Evolutionary conservation across 208 protist genomes (phyloP).

Genomic region (Crithidia thermophila): DNA sequence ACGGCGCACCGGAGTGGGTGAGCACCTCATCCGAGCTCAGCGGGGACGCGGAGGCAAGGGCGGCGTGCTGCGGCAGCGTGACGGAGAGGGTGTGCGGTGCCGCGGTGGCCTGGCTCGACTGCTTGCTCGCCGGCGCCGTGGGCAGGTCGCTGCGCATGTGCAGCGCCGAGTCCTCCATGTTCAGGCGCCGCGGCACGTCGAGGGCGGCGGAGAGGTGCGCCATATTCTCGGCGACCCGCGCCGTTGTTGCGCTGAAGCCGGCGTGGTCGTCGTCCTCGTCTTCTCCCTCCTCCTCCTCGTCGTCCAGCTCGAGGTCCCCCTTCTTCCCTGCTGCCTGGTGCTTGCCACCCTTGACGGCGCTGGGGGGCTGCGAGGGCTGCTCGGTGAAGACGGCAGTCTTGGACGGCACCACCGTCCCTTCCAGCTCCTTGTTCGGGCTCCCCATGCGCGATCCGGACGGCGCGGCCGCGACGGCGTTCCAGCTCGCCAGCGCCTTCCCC

Average conservation of each 20-base stretch:
- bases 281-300: neutral
- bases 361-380: neutral
- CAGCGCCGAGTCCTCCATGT: conserved; percentile 13
- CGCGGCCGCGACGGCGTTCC: neutral
- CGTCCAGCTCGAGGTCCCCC: neutral
- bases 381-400: conserved; percentile 1
- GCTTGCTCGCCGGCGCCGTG: neutral
- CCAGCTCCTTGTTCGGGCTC: conserved; percentile 4
- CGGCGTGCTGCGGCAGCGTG: conserved; percentile 8
- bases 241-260: neutral
- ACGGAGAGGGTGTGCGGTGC: conserved; percentile 1
- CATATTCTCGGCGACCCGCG: conserved; percentile 14
- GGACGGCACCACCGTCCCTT: conserved; percentile 7
- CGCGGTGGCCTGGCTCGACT: conserved; percentile 8
- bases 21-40: neutral
- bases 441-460: neutral
- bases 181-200: conserved; percentile 7
- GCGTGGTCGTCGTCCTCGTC: neutral
- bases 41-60: neutral
- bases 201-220: conserved; percentile 6
- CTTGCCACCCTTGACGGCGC: too few relatives aligned
- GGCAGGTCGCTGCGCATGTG: neutral
- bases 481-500: neutral
- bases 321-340: neutral
- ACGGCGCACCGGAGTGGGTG: neutral